A percentile compares a stretch with the other conserved stretches of the same genome.
These are phyloP conservation scores for Heterobasidion irregulare DNA, from an alignment of 1,284 basidiomycete species.

Conservation along the genomic window DNA sequence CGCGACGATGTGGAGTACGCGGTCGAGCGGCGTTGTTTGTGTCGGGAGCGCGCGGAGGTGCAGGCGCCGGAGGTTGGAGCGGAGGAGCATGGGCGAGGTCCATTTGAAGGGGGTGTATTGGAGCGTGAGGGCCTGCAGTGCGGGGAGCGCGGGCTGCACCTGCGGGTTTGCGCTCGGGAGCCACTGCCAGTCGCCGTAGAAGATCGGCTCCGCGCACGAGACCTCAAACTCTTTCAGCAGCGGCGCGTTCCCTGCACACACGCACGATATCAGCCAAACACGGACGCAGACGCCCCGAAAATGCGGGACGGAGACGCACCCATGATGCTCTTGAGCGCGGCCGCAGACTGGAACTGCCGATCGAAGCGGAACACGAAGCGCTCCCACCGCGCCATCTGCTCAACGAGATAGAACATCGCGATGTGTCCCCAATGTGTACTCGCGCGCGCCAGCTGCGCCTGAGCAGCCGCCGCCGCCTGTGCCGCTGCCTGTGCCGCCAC, in stretches of 20 bases:
- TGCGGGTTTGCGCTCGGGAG: conserved; percentile 42
- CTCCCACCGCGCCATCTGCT: conserved; percentile 74
- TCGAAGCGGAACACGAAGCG: conserved; percentile 72
- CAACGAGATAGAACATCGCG: conserved; percentile 64
- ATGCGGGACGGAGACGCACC: conserved; percentile 32
- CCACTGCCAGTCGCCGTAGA: conserved; percentile 62
- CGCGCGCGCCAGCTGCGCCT: conserved; percentile 19
- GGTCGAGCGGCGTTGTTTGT: conserved; percentile 52
- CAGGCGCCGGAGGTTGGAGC: conserved; percentile 43
- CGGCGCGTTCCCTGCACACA: conserved; percentile 51
- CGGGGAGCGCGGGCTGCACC: conserved; percentile 30
- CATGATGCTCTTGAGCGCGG: conserved; percentile 57
- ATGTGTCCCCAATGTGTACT: conserved; percentile 71
- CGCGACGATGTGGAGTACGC: conserved; percentile 51
- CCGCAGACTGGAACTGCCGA: conserved; percentile 60
- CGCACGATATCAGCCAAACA: not conserved
- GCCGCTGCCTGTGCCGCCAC: too few relatives aligned
- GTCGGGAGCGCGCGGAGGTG: conserved; percentile 58
- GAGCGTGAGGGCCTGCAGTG: conserved; percentile 46
- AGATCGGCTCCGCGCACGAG: conserved; percentile 56
- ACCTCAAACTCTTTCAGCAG: conserved; percentile 68
- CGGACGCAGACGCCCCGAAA: not conserved
- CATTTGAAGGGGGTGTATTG: conserved; percentile 69
- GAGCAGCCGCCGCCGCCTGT: not conserved
- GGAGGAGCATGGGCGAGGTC: conserved; percentile 54